These are phyloP conservation scores for Hemisphaericaspora xylanilytica DNA, from an alignment of 1,139 yeast species.

Conservation along the genomic window DNA sequence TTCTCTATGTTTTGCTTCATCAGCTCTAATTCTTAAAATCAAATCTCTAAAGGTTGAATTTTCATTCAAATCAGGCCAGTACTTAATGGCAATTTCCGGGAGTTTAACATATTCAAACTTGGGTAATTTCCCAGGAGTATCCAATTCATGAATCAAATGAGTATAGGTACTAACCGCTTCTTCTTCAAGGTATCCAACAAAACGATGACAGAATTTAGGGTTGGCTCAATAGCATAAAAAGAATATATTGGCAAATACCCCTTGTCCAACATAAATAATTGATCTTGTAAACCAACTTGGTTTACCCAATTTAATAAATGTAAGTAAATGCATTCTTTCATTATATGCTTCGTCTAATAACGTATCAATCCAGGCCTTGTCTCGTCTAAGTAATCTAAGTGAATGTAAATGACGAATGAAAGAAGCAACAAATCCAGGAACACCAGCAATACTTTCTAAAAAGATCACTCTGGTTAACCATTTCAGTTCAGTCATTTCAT, in stretches of 20 bases:
- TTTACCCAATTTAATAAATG: constrained; percentile 63
- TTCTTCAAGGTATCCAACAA: constrained; percentile 78
- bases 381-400: constrained; percentile 58
- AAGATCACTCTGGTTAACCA: constrained; percentile 72
- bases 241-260: constrained; percentile 66
- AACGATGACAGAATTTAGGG: constrained; percentile 70
- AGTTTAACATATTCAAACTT: constrained; percentile 43
- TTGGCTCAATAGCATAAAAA: constrained; percentile 57
- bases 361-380: constrained; percentile 76
- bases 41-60: constrained; percentile 59
- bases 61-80: constrained; percentile 55
- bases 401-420: constrained; percentile 66
- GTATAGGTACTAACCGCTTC: constrained; percentile 75
- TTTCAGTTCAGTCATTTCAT: constrained; percentile 57
- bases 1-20: constrained; percentile 75
- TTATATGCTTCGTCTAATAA: constrained; percentile 75
- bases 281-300: constrained; percentile 61
- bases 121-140: constrained; percentile 50
- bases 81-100: constrained; percentile 60
- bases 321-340: constrained; percentile 74
- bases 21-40: constrained; percentile 55
- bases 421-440: constrained; percentile 77
- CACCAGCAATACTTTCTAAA: constrained; percentile 73
- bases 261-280: constrained; percentile 65
- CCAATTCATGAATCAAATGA: constrained; percentile 54